Percentiles rank a stretch among this genome's conserved stretches.
phyloP scores from a whole-genome alignment of 2,329 filamentous ascomycete genomes.

The Neurospora sp. region DNA sequence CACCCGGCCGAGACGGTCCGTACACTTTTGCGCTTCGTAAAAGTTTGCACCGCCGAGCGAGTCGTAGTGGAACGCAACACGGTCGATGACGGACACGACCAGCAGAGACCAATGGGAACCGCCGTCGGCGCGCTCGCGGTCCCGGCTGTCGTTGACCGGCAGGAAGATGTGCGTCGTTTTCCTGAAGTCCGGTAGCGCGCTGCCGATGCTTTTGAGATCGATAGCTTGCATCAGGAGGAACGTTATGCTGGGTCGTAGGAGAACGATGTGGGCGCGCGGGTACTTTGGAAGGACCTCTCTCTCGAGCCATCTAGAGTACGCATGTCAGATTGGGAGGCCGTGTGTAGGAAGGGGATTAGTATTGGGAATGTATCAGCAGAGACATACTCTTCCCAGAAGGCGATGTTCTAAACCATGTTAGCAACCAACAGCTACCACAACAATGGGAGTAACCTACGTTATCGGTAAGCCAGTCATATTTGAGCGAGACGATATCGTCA shows the following conservation, averaged over 20 bases:
- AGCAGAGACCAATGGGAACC: constrained; percentile 93
- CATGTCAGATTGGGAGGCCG: constrained; percentile 5
- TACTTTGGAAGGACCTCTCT: constrained; percentile 74
- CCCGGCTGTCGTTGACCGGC: constrained; percentile 81
- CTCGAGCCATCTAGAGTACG: constrained; percentile 59
- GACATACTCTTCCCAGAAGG: constrained; percentile 91
- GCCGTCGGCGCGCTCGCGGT: constrained; percentile 69
- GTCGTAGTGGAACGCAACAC: constrained; percentile 95
- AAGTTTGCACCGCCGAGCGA: constrained; percentile 69
- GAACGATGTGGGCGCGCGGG: constrained; percentile 74
- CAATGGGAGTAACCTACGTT: constrained; percentile 51
- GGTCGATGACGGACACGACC: constrained; percentile 78
- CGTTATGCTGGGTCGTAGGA: constrained; percentile 86
- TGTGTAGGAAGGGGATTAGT: constrained; percentile 1
- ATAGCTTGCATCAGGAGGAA: constrained; percentile 76
- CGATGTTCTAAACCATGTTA: constrained; percentile 59
- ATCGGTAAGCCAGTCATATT: constrained; percentile 92
- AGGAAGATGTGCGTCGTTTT: constrained; percentile 87
- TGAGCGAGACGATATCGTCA: constrained; percentile 81
- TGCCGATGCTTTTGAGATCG: constrained; percentile 43
- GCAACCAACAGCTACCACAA: constrained; percentile 2
- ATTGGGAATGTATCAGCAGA: neutral
- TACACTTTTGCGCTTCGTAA: constrained; percentile 59
- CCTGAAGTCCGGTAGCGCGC: constrained; percentile 71
- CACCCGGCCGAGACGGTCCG: constrained; percentile 58